A percentile compares a stretch with the other conserved stretches of the same genome.
phyloP scores from a whole-genome alignment of 371 early-diverging fungal species.

The Scutellospora calospora region DNA sequence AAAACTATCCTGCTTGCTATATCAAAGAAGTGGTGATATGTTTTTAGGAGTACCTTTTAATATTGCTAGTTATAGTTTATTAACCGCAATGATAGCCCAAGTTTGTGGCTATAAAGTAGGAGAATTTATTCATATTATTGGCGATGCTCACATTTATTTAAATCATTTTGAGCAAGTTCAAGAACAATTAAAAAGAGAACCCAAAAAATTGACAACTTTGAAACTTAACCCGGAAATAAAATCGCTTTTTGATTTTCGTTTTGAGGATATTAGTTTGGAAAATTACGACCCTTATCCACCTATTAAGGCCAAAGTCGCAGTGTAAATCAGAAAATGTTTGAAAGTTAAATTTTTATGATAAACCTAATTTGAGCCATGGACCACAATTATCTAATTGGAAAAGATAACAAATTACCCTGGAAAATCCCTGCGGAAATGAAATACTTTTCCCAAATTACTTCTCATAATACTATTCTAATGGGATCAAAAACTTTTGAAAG shows the following conservation, averaged over 20 bases:
- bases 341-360: too few relatives aligned
- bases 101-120: constrained; percentile 23
- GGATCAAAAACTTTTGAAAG: too few relatives aligned
- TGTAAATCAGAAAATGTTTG: too few relatives aligned
- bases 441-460: too few relatives aligned
- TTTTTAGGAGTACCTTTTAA: constrained; percentile 31
- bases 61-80: constrained; percentile 27
- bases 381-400: too few relatives aligned
- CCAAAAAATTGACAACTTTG: constrained; percentile 14
- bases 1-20: constrained; percentile 34
- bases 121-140: constrained; percentile 7
- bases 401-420: too few relatives aligned
- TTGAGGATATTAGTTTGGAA: constrained; percentile 31
- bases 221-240: constrained; percentile 36
- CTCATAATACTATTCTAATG: too few relatives aligned
- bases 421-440: too few relatives aligned
- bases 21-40: constrained; percentile 38
- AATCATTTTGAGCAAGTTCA: constrained; percentile 38
- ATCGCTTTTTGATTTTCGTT: constrained; percentile 33
- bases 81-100: constrained; percentile 19
- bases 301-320: too few relatives aligned
- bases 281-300: constrained; percentile 17
- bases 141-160: constrained; percentile 37
- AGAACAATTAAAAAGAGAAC: neutral
- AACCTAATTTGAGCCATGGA: too few relatives aligned